Conservation (phyloP, 73 alveolate species). For the Tetrahymena malaccensis region DNA sequence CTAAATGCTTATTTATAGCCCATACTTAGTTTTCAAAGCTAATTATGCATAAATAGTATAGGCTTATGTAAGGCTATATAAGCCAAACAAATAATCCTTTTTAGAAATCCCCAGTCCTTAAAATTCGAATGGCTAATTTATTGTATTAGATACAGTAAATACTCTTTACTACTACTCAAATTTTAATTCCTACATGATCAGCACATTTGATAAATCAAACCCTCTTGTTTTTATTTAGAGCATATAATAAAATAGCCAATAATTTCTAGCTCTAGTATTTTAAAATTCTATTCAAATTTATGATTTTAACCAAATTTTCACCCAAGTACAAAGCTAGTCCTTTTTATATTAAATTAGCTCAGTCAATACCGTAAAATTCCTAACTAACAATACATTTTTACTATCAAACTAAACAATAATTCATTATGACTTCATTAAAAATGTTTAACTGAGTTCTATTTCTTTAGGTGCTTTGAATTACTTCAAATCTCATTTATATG, state of each 20-base stretch:
- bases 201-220: background rate
- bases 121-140: background rate
- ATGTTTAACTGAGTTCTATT: background rate
- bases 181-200: background rate
- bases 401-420: background rate
- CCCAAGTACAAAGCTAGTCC: background rate
- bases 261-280: background rate
- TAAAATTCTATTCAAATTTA: too few relatives aligned
- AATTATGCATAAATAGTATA: background rate
- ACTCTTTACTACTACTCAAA: background rate
- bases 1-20: background rate
- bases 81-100: background rate
- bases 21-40: background rate
- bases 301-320: background rate
- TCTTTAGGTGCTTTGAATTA: background rate
- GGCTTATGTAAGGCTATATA: background rate
- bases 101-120: background rate
- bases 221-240: background rate
- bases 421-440: background rate
- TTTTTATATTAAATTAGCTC: too few relatives aligned
- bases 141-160: background rate
- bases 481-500: background rate
- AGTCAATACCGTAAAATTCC: background rate
- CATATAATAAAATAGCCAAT: too few relatives aligned
- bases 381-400: background rate